Base-by-base conservation (phyloP, 108 stramenopile genomes). In the Thalassiosira profunda region DNA sequence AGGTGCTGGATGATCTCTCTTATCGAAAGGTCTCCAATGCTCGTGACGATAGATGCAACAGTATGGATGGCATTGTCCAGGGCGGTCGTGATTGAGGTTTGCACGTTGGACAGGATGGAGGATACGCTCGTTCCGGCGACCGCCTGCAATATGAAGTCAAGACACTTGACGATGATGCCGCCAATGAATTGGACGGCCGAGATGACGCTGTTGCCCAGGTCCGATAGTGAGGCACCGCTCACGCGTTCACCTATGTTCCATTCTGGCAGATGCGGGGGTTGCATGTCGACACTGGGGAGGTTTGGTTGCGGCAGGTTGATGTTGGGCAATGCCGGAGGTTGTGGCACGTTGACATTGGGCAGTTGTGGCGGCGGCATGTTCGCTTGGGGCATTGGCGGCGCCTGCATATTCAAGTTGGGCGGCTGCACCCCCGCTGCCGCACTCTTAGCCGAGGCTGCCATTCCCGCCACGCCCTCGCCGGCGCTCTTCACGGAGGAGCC, bases 1-100 rank as follows among this genome's bases (percentile, higher is more conserved):
- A 74, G 35, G 36, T 56, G 21, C 21, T 74, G 63, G n/a, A 74
- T 14, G 28, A 74, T 51, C 36, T 74, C 63, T 51, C 58, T 74
- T 30, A 74, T 2, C n/a, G 72, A 38, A 36, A 74, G 42, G 44
- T 74, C 52, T 1, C 72, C 72, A 1, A 74, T 45, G 17, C 23
- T 30, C 5, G 44, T 65, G 0, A 74, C 34, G 14, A 57, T 49
- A 18, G 17, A 38, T 11, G 54, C 35, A 37, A 65, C 72, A 1
- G 63, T 28, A 31, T 54, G 49, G 29, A 54, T 57, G 2, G 72
- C 63, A 64, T 58, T 65, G 6, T 74, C 63, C 1, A 74, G 44
- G 14, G 59, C 30, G 4, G 63, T 34, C 0, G 33, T 26, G 11
- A 74, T 29, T 2, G 72, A 64, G n/a, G 56, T 51, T 58, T 59